A percentile compares a stretch with the other conserved stretches of the same genome.
Conservation (phyloP, 345 rosid genomes). For the Firmiana major region DNA sequence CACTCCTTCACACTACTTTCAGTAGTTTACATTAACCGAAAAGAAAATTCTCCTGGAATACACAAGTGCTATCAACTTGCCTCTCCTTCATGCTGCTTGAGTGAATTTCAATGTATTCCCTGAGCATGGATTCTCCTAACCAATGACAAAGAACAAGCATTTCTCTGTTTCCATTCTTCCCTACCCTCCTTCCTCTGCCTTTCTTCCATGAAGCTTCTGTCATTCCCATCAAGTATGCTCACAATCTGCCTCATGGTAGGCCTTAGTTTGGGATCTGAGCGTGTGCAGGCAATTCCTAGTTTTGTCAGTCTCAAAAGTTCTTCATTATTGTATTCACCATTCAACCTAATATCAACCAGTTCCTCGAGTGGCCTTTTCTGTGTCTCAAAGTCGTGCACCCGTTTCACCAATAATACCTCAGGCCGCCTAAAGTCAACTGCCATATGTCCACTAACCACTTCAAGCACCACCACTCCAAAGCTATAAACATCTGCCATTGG, state of each 20-base stretch:
- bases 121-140: constrained; percentile 72
- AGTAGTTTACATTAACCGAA: constrained; percentile 11
- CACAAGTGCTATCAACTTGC: neutral
- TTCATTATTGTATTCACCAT: constrained; percentile 38
- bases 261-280: constrained; percentile 63
- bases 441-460: constrained; percentile 80
- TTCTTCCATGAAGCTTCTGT: constrained; percentile 35
- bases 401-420: constrained; percentile 64
- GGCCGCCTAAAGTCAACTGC: constrained; percentile 82
- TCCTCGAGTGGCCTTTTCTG: constrained; percentile 44
- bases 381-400: constrained; percentile 48
- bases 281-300: constrained; percentile 78
- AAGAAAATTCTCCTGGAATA: constrained; percentile 1
- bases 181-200: constrained; percentile 42
- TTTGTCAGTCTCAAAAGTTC: constrained; percentile 54
- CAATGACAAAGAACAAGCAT: constrained; percentile 58
- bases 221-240: constrained; percentile 81
- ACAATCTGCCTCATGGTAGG: constrained; percentile 84
- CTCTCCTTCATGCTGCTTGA: neutral
- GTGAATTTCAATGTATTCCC: constrained; percentile 62
- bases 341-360: constrained; percentile 53
- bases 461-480: constrained; percentile 84
- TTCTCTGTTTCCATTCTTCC: constrained; percentile 59
- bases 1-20: constrained; percentile 17
- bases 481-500: constrained; percentile 83